Evolutionary conservation across 2,329 filamentous ascomycete species (phyloP), one percentile per base, ranked within the genome.

Genomic region (Keithomyces neogunnii): DNA sequence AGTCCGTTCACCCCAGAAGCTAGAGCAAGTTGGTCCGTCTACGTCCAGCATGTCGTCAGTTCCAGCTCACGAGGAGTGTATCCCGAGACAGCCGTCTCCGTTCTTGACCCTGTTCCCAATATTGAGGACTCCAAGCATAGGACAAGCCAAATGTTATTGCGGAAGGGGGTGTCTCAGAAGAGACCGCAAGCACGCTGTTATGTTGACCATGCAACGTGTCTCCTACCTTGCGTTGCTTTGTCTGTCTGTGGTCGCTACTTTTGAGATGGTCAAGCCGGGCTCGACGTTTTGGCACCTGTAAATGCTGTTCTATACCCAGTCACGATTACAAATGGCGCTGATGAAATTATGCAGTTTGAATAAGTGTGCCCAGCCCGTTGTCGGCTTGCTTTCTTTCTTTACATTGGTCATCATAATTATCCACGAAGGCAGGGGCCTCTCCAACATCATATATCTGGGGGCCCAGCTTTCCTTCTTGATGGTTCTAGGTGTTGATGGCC

Each of bases 21-120:
- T 6, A 19, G 39, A 28, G 28, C 39, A 42, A 28, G 39, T 19
- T 26, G 39, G 39, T 28, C 39, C 19, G n/a, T 42, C 39, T 42
- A 6, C 40, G 10, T 28, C 40, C 40, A 44, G 28, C 6, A 11
- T 30, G 33, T 26, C 45, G 31, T 8, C 4, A 5, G 5, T 47
- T 26, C 31, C 33, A 3, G 31, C 56, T 56, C 3, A 54, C 59
- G 4, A 38, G 39, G 11, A 47, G 40, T 44, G 40, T 26, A 10
- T 3, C 3, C 26, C 28, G 8, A 2, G 40, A 13, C 26, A 44
- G 40, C 6, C 38, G n/a, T 5, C 26, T 30, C 11, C 10, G 19
- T 51, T 48, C 13, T 50, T 64, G 3, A 64, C 61, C 1, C 60
- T 59, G 4, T 65, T 65, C 31, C 63, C 63, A 8, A 58, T 60